Percentiles rank a stretch among this genome's conserved stretches.
Conservation (phyloP, 106 monocot species). For the Gastrodia elata region DNA sequence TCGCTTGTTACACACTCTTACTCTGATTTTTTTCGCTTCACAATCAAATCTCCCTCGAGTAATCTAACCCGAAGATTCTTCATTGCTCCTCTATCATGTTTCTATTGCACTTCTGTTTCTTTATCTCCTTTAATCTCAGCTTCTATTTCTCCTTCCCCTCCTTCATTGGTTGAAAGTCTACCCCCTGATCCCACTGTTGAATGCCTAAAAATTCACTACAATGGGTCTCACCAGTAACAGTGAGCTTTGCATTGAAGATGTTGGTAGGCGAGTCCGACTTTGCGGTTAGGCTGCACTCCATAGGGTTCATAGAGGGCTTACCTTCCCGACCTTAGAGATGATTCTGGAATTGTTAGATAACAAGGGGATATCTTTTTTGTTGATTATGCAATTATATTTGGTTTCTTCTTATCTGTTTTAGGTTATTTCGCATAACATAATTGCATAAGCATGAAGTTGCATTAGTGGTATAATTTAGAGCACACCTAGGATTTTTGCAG, state of each 20-base stretch:
- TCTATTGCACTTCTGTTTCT: slow-evolving; percentile 14
- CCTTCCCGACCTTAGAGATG: slow-evolving; percentile 78
- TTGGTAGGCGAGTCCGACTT: slow-evolving; percentile 62
- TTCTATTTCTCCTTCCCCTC: slow-evolving; percentile 1
- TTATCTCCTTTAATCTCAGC: slow-evolving; percentile 11
- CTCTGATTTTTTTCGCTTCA: slow-evolving; percentile 23
- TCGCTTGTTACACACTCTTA: slow-evolving; percentile 36
- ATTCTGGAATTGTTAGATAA: slow-evolving; percentile 79
- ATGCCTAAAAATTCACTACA: slow-evolving; percentile 22
- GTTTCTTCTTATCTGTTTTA: no score
- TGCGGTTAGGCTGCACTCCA: slow-evolving; percentile 94
- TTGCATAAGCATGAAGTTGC: no score
- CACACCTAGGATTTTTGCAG: no score
- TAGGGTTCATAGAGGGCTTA: slow-evolving; percentile 79
- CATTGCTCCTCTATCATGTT: not conserved
- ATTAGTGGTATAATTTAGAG: no score
- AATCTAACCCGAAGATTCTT: not conserved
- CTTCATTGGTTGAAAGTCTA: slow-evolving; percentile 15
- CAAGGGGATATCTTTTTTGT: no score
- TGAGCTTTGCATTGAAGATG: slow-evolving; percentile 51
- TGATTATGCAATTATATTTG: no score
- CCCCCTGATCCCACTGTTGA: not conserved
- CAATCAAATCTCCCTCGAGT: not conserved
- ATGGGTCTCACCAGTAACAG: slow-evolving; percentile 70
- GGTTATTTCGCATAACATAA: no score